Evolutionary conservation across 2,329 filamentous ascomycete species (phyloP).

Genomic region (Penicillium italicum): DNA sequence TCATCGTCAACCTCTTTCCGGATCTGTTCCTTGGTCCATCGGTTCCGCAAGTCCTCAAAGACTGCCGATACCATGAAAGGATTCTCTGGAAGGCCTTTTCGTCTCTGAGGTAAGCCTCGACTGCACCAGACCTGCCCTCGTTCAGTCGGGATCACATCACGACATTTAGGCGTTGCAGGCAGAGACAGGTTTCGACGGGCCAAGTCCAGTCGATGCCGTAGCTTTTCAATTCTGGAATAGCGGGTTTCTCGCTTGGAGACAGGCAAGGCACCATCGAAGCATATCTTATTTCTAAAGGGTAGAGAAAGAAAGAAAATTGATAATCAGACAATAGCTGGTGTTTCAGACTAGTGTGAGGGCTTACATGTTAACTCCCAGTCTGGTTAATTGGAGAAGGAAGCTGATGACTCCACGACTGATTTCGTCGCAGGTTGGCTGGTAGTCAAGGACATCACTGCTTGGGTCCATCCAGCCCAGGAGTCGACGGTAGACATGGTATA

Average conservation of each 20-base stretch:
- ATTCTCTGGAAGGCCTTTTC: constrained; percentile 48
- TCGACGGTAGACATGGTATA: constrained; percentile 66
- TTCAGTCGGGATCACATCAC: constrained; percentile 14
- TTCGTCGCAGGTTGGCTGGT: constrained; percentile 59
- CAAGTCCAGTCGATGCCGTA: constrained; percentile 54
- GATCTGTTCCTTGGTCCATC: constrained; percentile 34
- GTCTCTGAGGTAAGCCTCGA: constrained; percentile 25
- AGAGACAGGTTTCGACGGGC: constrained; percentile 36
- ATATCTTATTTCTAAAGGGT: constrained; percentile 62
- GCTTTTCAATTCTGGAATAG: constrained; percentile 57
- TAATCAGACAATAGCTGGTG: background rate
- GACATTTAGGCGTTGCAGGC: constrained; percentile 4
- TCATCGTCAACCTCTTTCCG: constrained; percentile 10
- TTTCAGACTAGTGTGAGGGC: constrained; percentile 11
- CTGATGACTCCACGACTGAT: constrained; percentile 57
- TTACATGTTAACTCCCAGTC: constrained; percentile 61
- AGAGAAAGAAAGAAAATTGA: background rate
- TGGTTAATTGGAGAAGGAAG: constrained; percentile 61
- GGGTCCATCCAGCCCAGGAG: constrained; percentile 45
- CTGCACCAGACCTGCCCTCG: constrained; percentile 28
- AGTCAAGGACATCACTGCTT: constrained; percentile 48
- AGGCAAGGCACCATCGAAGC: constrained; percentile 83
- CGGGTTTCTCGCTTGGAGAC: constrained; percentile 60
- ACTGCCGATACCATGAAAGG: constrained; percentile 75
- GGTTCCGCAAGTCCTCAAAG: constrained; percentile 63